These are phyloP conservation scores for Paraphysoderma sedebokerense DNA, from an alignment of 371 early-diverging fungal genomes.

Conservation along the genomic window DNA sequence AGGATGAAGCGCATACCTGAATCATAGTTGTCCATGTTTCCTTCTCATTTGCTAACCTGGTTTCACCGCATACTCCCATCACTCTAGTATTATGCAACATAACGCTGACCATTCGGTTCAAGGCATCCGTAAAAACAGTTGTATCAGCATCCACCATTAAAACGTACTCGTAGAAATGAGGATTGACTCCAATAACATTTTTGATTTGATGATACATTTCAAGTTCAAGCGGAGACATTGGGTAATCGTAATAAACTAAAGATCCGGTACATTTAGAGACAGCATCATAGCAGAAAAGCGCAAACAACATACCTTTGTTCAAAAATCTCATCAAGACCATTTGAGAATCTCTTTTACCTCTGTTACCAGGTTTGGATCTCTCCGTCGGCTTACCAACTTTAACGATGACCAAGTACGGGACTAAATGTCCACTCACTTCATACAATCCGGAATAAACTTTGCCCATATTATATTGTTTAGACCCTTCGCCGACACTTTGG, in stretches of 20 bases:
- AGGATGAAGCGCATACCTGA: constrained; percentile 56
- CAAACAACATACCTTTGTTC: too few relatives aligned
- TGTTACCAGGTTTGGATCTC: constrained; percentile 56
- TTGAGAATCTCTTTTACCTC: constrained; percentile 74
- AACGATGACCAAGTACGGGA: constrained; percentile 65
- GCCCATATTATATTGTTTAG: constrained; percentile 50
- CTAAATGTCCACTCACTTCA: constrained; percentile 56
- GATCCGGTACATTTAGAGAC: too few relatives aligned
- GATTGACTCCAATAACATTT: constrained; percentile 76
- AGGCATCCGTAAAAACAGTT: constrained; percentile 61
- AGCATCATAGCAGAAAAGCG: too few relatives aligned
- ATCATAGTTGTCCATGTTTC: constrained; percentile 91
- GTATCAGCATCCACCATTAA: constrained; percentile 96
- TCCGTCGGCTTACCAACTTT: constrained; percentile 63
- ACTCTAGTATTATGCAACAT: constrained; percentile 80
- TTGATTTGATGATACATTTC: constrained; percentile 88
- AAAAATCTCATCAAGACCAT: constrained; percentile 65
- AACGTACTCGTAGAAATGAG: constrained; percentile 73
- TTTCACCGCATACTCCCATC: constrained; percentile 89
- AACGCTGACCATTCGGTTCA: constrained; percentile 66
- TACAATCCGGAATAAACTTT: constrained; percentile 80
- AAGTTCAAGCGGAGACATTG: constrained; percentile 82
- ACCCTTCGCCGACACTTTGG: constrained; percentile 43
- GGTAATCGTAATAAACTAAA: too few relatives aligned
- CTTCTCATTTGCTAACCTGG: constrained; percentile 71